phyloP scores from a whole-genome alignment of 2,329 filamentous ascomycete genomes.

The Calonectria naviculata region DNA sequence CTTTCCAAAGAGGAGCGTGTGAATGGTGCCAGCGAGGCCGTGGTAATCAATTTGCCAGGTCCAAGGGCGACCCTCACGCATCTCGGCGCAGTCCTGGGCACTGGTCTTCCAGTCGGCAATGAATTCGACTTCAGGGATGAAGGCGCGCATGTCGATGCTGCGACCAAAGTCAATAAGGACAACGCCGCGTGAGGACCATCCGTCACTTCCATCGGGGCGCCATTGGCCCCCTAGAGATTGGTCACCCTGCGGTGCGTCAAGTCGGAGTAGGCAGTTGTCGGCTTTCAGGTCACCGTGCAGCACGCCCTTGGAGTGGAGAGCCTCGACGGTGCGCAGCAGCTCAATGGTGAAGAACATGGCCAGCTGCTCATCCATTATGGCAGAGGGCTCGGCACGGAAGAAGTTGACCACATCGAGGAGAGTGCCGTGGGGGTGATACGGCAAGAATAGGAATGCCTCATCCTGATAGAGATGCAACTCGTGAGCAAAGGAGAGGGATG shows the following conservation, averaged over 20 bases:
- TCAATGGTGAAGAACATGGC: slow-evolving; percentile 98
- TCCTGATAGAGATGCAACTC: slow-evolving; percentile 93
- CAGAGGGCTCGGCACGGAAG: slow-evolving; percentile 76
- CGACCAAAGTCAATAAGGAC: slow-evolving; percentile 95
- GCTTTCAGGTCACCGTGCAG: slow-evolving; percentile 95
- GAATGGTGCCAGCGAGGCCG: slow-evolving; percentile 87
- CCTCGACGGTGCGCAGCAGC: slow-evolving; percentile 89
- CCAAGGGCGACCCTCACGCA: slow-evolving; percentile 94
- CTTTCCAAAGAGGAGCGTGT: slow-evolving; percentile 91
- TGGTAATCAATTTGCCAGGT: slow-evolving; percentile 98
- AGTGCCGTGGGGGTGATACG: slow-evolving; percentile 89
- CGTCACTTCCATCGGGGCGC: slow-evolving; percentile 76
- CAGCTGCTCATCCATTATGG: slow-evolving; percentile 88
- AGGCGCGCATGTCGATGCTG: slow-evolving; percentile 91
- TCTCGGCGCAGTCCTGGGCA: slow-evolving; percentile 91
- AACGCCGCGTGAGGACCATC: slow-evolving; percentile 85
- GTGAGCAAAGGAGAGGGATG: slow-evolving; percentile 84
- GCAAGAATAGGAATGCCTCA: slow-evolving; percentile 89
- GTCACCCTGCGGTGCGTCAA: slow-evolving; percentile 64
- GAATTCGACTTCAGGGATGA: slow-evolving; percentile 79
- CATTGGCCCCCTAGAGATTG: slow-evolving; percentile 71
- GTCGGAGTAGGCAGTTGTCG: slow-evolving; percentile 92
- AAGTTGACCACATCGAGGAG: slow-evolving; percentile 95
- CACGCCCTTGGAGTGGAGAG: slow-evolving; percentile 81
- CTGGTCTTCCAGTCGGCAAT: slow-evolving; percentile 95